Evolutionary conservation across 2,329 filamentous ascomycete genomes (phyloP), one percentile per base, ranked within the genome.

Genomic region (Knufia fluminis): DNA sequence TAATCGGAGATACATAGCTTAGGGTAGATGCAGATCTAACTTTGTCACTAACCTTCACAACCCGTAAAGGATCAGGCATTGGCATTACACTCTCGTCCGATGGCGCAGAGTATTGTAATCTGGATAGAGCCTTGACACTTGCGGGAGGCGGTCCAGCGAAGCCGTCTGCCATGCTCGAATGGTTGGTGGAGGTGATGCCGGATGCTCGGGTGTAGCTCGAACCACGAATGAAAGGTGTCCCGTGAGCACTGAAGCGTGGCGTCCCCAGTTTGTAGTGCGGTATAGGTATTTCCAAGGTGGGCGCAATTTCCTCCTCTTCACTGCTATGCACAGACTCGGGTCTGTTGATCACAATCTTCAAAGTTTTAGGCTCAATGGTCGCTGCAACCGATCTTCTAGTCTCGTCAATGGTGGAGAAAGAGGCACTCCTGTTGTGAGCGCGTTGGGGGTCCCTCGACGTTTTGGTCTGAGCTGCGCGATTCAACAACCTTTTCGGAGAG

Each of bases 201-300:
- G 57, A 58, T 4, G 82, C 79, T 47, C 68, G 67, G 9, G 77
- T 79, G 64, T 87, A 86, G 14, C 84, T 82, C n/a, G 90, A 94
- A 56, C 82, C 85, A 53, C 86, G 82, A 55, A 96, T 73, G 54
- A 87, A 77, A 2, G 86, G 81, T 2, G 84, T 89, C 9, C 88
- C 88, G 58, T 78, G 77, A 47, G 78, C 70, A 55, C 84, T 91
- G 66, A 95, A 94, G 51, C 81, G 79, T 16, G 88, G 87, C 1
- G 83, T 85, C 10, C 89, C 90, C 50, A 96, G 72, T 56, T 83
- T 82, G 74, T 90, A 94, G 50, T 86, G 83, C 31, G 90, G 89
- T 45, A 95, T 94, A 19, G 81, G 75, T 38, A 91, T 77, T 57
- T 89, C 79, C 45, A 94, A 71, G 31, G 80, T 68, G 10, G 79